phyloP scores from a whole-genome alignment of 2,329 filamentous ascomycete species.

The Trichoderma hamatum region DNA sequence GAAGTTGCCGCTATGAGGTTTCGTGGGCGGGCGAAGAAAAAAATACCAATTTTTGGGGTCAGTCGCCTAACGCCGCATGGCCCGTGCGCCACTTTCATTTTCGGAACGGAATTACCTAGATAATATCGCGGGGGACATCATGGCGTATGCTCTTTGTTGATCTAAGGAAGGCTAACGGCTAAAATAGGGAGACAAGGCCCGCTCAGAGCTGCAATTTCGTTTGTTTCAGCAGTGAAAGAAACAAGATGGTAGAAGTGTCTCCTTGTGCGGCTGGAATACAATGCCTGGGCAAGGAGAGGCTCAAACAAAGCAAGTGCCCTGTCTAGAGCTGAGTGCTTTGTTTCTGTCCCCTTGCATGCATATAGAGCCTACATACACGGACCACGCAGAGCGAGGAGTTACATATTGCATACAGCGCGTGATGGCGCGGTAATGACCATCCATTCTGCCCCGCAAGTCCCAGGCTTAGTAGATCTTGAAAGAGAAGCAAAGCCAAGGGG shows the following conservation, averaged over 20 bases:
- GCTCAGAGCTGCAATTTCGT: not conserved
- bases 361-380: not conserved
- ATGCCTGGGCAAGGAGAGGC: not conserved
- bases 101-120: slow-evolving; percentile 27
- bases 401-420: not conserved
- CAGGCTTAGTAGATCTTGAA: slow-evolving; percentile 13
- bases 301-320: not conserved
- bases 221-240: not conserved
- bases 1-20: slow-evolving; percentile 26
- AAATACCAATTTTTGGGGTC: slow-evolving; percentile 27
- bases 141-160: not conserved
- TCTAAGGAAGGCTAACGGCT: not conserved
- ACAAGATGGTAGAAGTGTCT: not conserved
- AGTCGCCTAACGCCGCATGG: slow-evolving; percentile 26
- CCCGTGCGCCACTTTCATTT: slow-evolving; percentile 21
- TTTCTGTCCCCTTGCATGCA: slow-evolving; percentile 12
- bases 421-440: not conserved
- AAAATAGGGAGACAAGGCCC: not conserved
- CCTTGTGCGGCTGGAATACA: not conserved
- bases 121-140: slow-evolving; percentile 24
- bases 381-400: not conserved
- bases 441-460: slow-evolving; percentile 16
- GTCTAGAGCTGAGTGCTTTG: not conserved
- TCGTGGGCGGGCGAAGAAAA: slow-evolving; percentile 28
- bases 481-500: slow-evolving; percentile 19